Evolutionary conservation across 768 basidiomycete species (phyloP), one percentile per base, ranked within the genome.

Genomic region (Calocybe gangraenosa): DNA sequence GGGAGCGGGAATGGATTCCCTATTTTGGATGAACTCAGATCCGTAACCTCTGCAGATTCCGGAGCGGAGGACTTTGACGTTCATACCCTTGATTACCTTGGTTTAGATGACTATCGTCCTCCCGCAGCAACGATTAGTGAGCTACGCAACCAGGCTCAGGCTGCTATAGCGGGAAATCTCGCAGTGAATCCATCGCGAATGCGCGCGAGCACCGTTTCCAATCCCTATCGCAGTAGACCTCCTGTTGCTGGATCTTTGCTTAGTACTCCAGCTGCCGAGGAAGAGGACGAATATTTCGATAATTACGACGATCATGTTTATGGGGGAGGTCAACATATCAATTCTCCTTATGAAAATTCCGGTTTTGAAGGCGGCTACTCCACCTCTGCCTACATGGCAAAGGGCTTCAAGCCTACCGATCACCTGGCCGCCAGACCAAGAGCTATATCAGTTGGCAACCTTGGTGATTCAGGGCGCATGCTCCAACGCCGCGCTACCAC

Each of bases 71-170:
- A 92, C 40, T 89, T 91, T 62, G 88, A 92, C 56, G 88, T 93
- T 36, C 91, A 92, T 59, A 97, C 95, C 20, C 78, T 98, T 49
- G 94, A 96, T 65, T 97, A 97, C 65, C 87, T 98, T 40, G 95
- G 95, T 35, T 75, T 98, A 56, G 95, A 93, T 56, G 94, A 74
- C 49, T 72, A 78, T 53, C 78, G 84, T 42, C 81, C 87, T n/a
- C 84, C 84, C 2, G 88, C 91, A 4, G 92, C 91, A 9, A 92
- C 91, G 31, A 82, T 94, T 49, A 81, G 88, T 15, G 93, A 94
- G 65, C 70, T 94, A 49, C 84, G 91, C 55, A 88, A 79, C 52
- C 92, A 93, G 60, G 87, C 89, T 31, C 92, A 93, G 64, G 86
- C 87, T 36, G 92, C 88, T 30, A 91, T 94, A 60, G 85, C 89